Conservation (phyloP, 208 protist genomes). For the Trypanosoma brucei region DNA sequence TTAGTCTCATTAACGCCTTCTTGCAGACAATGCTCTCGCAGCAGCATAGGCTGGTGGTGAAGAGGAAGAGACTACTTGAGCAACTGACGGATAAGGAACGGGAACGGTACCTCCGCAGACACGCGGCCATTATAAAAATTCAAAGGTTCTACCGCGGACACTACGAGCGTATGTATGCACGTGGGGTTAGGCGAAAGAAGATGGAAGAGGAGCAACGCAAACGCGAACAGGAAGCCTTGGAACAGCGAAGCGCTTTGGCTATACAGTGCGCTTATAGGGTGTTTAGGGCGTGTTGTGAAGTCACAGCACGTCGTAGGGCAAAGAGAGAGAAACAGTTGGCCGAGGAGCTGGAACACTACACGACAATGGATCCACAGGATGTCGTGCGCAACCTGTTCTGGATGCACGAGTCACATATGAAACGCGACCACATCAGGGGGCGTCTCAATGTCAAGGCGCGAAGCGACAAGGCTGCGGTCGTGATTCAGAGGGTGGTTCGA, state of each 20-base stretch:
- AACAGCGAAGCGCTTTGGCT: constrained; percentile 44
- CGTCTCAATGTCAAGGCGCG: constrained; percentile 23
- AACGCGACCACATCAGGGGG: constrained; percentile 33
- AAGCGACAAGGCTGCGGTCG: constrained; percentile 29
- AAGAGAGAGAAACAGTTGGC: constrained; percentile 38
- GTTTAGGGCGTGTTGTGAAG: constrained; percentile 29
- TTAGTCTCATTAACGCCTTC: constrained; percentile 45
- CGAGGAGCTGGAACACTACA: constrained; percentile 44
- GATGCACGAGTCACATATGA: constrained; percentile 42
- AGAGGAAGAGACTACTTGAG: constrained; percentile 27
- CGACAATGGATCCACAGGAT: constrained; percentile 50
- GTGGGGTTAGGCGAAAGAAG: constrained; percentile 43
- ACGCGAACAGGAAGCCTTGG: constrained; percentile 29
- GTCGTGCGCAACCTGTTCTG: constrained; percentile 86
- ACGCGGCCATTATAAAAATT: constrained; percentile 56
- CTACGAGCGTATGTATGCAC: constrained; percentile 71
- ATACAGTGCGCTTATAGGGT: constrained; percentile 69
- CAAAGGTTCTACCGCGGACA: constrained; percentile 73
- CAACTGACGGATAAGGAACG: constrained; percentile 34
- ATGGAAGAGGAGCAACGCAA: constrained; percentile 32
- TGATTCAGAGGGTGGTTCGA: constrained; percentile 55
- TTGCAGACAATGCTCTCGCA: constrained; percentile 38
- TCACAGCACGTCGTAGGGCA: constrained; percentile 21
- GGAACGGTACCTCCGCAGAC: constrained; percentile 36
- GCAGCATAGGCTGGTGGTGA: constrained; percentile 19